Evolutionary conservation across 768 basidiomycete species (phyloP), one percentile per base, ranked within the genome.

Genomic region (Mycena olivaceomarginata): DNA sequence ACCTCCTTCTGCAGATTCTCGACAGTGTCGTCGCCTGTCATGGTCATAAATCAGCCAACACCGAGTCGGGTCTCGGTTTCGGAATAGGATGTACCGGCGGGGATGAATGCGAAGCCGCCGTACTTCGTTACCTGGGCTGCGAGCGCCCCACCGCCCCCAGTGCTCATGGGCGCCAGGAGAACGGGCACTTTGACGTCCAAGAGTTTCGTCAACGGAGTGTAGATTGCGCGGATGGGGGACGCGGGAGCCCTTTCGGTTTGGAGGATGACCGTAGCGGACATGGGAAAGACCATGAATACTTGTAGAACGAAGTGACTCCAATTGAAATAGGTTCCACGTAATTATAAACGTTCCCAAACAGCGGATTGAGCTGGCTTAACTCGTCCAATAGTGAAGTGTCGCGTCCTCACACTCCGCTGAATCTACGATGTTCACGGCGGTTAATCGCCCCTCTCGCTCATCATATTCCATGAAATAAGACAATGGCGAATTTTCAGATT

Each of bases 1-100:
- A 69, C 25, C 53, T 69, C 67, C n/a, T 69, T 57, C 53, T 69
- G 41, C 22, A 69, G 67, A 56, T 15, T 69, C 51, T 69, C 67
- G 67, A 41, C 46, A 16, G 67, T 69, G 67, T 57, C 67, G 53
- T 69, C 67, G 13, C 67, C 67, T 56, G 53, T 1, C 10, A 31
- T 22, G 57, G 25, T 31, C 25, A 59, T 59, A 22, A 59, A 31
- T 31, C 48, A 51, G 48, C 5, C 48, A 51, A 20, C 48, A 51
- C 8, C 20, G 66, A 48, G 46, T 48, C 22, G 25, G 25, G 15
- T 48, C 16, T 15, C 18, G 48, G 16, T 31, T 45, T n/a, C 12
- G 22, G 37, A 39, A 20, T 40, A 25, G 25, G 67, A 39, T 22
- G 31, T 39, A 41, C 60, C 60, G 60, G 39, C 60, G 13, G 39